These are phyloP conservation scores for Sporothrix variecibatus DNA, from an alignment of 2,329 filamentous ascomycete species.

Conservation along the genomic window DNA sequence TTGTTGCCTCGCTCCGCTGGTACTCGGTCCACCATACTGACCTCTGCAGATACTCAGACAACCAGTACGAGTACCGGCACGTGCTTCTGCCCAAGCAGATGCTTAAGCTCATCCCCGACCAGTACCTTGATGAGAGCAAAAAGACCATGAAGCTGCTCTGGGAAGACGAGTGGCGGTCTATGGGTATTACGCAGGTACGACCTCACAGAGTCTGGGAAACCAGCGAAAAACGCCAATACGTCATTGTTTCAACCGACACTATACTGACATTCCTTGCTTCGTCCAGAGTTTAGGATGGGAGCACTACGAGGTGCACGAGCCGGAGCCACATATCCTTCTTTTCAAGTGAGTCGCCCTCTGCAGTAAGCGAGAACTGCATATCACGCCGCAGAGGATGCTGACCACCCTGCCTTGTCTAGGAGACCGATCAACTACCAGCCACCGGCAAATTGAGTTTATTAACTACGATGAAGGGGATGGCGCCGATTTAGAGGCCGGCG, in stretches of 20 bases:
- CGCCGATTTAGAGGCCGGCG: too few relatives aligned
- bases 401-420: conserved; percentile 47
- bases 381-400: not conserved
- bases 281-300: conserved; percentile 96
- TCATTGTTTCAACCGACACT: not conserved
- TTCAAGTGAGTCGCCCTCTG: conserved; percentile 99
- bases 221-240: not conserved
- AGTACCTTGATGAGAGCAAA: conserved; percentile 63
- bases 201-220: not conserved
- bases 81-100: conserved; percentile 97
- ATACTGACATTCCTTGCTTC: not conserved
- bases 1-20: not conserved
- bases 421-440: conserved; percentile 83
- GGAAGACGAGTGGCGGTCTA: conserved; percentile 97
- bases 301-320: conserved; percentile 98
- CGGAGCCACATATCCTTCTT: conserved; percentile 94
- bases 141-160: conserved; percentile 94
- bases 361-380: too few relatives aligned
- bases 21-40: not conserved
- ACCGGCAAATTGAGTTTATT: conserved; percentile 43
- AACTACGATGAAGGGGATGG: not conserved
- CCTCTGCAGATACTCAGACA: conserved; percentile 77
- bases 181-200: conserved; percentile 92
- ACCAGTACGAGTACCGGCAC: conserved; percentile 93
- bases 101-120: conserved; percentile 94